These are phyloP conservation scores for Dentipellis sp. DNA, from an alignment of 768 basidiomycete species.

Conservation along the genomic window DNA sequence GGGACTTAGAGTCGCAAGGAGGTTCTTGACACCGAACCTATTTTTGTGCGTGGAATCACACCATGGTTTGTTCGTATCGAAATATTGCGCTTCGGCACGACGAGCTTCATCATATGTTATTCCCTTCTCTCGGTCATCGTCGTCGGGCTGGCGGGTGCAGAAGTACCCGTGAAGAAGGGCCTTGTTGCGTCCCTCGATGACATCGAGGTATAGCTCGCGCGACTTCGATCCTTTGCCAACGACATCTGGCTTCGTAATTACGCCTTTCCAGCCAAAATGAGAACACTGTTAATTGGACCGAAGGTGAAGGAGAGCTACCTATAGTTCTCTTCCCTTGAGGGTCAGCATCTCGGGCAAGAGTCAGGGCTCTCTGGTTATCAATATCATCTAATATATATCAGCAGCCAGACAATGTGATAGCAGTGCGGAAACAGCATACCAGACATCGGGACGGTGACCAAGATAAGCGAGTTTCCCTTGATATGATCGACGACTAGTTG, in stretches of 20 bases:
- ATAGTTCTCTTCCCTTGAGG: constrained; percentile 40
- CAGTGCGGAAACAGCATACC: constrained; percentile 22
- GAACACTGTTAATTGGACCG: not conserved
- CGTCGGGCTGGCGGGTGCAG: constrained; percentile 32
- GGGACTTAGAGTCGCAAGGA: constrained; percentile 26
- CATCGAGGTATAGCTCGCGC: constrained; percentile 28
- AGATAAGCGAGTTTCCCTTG: constrained; percentile 40
- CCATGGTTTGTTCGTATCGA: constrained; percentile 29
- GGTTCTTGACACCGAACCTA: constrained; percentile 28
- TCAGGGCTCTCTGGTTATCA: constrained; percentile 47
- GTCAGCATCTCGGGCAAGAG: constrained; percentile 37
- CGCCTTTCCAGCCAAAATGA: constrained; percentile 24
- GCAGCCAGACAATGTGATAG: not conserved
- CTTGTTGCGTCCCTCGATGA: constrained; percentile 30
- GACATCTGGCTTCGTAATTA: constrained; percentile 43
- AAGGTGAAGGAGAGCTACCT: constrained; percentile 23
- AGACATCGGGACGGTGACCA: constrained; percentile 46
- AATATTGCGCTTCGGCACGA: constrained; percentile 26
- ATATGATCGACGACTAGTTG: constrained; percentile 42
- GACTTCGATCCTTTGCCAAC: constrained; percentile 24
- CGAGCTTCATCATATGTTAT: constrained; percentile 26
- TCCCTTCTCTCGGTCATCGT: constrained; percentile 23
- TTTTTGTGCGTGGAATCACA: constrained; percentile 14
- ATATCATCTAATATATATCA: constrained; percentile 36
- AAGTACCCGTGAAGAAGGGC: constrained; percentile 33